These are phyloP conservation scores for Erodium chrysanthum DNA, from an alignment of 441 rosid species.

Conservation along the genomic window DNA sequence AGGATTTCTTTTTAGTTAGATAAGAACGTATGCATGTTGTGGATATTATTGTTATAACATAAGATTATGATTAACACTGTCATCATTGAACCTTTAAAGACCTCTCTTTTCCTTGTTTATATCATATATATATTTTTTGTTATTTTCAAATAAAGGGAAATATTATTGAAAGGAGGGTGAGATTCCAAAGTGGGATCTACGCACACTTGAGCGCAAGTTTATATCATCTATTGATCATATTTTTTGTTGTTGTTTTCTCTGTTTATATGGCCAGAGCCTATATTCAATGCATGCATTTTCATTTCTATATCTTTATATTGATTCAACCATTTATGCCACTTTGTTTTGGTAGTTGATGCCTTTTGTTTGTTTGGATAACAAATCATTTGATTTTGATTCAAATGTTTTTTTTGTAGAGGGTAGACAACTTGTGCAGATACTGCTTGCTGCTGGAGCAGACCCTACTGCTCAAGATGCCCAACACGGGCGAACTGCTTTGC, in stretches of 20 bases:
- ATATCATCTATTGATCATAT: neutral
- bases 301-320: too few relatives aligned
- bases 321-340: neutral
- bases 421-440: constrained; percentile 67
- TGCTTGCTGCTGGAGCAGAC: constrained; percentile 95
- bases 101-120: neutral
- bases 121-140: too few relatives aligned
- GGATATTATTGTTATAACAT: neutral
- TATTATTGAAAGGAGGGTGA: too few relatives aligned
- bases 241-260: neutral
- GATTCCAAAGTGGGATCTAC: too few relatives aligned
- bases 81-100: neutral
- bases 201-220: too few relatives aligned
- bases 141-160: too few relatives aligned
- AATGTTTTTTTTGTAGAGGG: constrained; percentile 54
- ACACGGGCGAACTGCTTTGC: constrained; percentile 87
- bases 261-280: neutral
- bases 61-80: neutral
- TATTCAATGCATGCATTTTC: neutral
- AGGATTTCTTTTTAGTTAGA: neutral
- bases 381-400: neutral
- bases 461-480: constrained; percentile 80
- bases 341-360: neutral
- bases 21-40: neutral
- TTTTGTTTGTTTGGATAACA: neutral